Percentiles rank a stretch among this genome's conserved stretches.
Conservation (phyloP, 371 early-diverging fungal genomes). For the Dichotomocladium elegans region DNA sequence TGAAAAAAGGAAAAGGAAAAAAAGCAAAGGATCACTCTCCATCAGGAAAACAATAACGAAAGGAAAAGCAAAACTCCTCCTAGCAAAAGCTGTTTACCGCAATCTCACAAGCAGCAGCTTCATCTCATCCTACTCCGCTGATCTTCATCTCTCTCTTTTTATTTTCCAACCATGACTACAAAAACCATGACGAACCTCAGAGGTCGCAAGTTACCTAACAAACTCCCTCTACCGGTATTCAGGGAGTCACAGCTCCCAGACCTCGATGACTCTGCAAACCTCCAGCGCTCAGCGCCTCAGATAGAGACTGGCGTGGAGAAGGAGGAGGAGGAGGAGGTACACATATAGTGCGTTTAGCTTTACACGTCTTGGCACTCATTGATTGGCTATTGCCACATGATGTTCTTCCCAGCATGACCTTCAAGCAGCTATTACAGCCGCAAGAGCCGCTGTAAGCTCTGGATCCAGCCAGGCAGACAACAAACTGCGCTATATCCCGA, state of each 20-base stretch:
- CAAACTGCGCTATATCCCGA: conserved; percentile 88
- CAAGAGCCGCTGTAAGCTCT: conserved; percentile 65
- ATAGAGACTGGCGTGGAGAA: conserved; percentile 91
- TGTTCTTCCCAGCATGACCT: conserved; percentile 78
- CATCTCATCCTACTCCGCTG: too few relatives aligned
- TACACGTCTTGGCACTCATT: too few relatives aligned
- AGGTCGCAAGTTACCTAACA: conserved; percentile 60
- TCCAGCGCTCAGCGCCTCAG: conserved; percentile 58
- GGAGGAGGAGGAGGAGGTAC: conserved; percentile 85
- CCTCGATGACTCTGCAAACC: conserved; percentile 51
- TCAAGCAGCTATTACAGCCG: conserved; percentile 88
- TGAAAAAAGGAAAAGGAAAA: too few relatives aligned
- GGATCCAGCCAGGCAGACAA: conserved; percentile 50
- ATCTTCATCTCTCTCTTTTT: too few relatives aligned
- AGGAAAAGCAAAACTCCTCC: too few relatives aligned
- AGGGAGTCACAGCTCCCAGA: conserved; percentile 59
- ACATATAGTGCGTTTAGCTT: too few relatives aligned
- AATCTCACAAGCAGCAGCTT: too few relatives aligned
- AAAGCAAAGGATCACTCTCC: too few relatives aligned
- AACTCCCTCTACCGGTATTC: conserved; percentile 56
- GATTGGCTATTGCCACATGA: conserved; percentile 8
- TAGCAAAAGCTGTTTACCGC: too few relatives aligned
- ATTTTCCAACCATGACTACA: too few relatives aligned
- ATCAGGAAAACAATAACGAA: too few relatives aligned
- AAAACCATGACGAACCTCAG: conserved; percentile 37